Evolutionary conservation across 352 stramenopile species (phyloP).

Genomic region (Phytophthora hybrid): DNA sequence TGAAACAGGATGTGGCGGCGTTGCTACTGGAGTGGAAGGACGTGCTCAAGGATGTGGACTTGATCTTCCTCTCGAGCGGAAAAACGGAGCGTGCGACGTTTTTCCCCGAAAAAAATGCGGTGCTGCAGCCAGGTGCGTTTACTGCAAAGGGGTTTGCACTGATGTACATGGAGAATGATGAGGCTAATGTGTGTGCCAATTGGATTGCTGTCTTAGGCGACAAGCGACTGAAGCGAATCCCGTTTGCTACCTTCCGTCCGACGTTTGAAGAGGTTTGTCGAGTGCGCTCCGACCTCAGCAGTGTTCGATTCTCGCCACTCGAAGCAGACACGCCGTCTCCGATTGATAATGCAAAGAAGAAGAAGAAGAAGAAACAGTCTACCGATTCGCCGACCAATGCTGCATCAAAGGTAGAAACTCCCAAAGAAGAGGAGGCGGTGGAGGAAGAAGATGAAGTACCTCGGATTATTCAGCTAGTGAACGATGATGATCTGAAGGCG

Average conservation of each 20-base stretch:
- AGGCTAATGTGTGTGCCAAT: conserved; percentile 13
- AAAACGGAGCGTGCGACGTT: conserved; percentile 83
- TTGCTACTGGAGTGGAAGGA: conserved; percentile 88
- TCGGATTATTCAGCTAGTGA: conserved; percentile 52
- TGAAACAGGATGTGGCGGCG: conserved; percentile 91
- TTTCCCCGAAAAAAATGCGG: conserved; percentile 76
- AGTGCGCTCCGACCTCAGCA: conserved; percentile 75
- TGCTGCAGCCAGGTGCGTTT: conserved; percentile 52
- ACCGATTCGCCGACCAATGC: neutral
- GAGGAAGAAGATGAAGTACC: conserved; percentile 41
- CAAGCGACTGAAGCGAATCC: conserved; percentile 75
- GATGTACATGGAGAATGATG: neutral
- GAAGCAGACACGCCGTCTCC: conserved; percentile 28
- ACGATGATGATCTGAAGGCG: conserved; percentile 40
- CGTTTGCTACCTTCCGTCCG: conserved; percentile 86
- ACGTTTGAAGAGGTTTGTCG: conserved; percentile 89
- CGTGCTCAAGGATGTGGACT: conserved; percentile 51
- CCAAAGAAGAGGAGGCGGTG: conserved; percentile 15
- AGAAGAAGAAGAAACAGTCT: conserved; percentile 36
- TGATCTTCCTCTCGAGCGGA: conserved; percentile 79
- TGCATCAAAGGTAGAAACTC: conserved; percentile 12
- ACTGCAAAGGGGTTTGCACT: neutral
- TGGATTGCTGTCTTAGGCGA: conserved; percentile 44
- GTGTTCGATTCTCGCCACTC: conserved; percentile 71
- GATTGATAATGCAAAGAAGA: conserved; percentile 32